phyloP scores from a whole-genome alignment of 805 yeast species.

The Kodamaea nitidulidarum region DNA sequence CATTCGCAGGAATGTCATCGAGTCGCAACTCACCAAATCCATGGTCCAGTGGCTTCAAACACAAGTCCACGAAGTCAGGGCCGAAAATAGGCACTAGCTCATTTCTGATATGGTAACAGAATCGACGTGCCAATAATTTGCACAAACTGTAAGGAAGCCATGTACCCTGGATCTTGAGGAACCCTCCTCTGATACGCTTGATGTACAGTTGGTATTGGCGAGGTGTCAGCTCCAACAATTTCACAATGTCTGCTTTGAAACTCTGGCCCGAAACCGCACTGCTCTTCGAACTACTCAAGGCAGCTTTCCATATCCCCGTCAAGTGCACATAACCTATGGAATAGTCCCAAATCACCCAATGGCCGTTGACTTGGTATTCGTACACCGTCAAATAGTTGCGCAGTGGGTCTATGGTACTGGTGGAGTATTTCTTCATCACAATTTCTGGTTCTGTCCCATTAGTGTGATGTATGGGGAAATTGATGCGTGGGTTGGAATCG shows the following conservation, averaged over 20 bases:
- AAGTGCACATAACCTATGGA: conserved; percentile 81
- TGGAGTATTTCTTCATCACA: conserved; percentile 53
- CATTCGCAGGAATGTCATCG: conserved; percentile 20
- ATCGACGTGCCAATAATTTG: conserved; percentile 60
- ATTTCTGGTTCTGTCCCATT: conserved; percentile 8
- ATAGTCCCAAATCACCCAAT: conserved; percentile 84
- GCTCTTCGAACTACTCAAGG: conserved; percentile 17
- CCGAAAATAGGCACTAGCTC: conserved; percentile 82
- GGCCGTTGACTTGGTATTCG: conserved; percentile 64
- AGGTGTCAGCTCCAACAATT: conserved; percentile 62
- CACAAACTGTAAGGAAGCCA: conserved; percentile 81
- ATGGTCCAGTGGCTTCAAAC: conserved; percentile 54
- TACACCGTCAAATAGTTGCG: conserved; percentile 65
- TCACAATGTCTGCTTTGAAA: conserved; percentile 72
- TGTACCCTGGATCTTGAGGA: conserved; percentile 87
- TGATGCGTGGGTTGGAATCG: conserved; percentile 8
- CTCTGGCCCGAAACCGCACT: conserved; percentile 13
- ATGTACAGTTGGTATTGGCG: conserved; percentile 54
- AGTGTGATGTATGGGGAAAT: conserved; percentile 12
- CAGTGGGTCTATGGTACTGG: conserved; percentile 59
- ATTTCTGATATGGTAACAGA: conserved; percentile 74
- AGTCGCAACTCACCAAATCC: conserved; percentile 63
- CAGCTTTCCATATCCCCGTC: conserved; percentile 81
- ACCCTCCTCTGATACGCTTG: conserved; percentile 84
- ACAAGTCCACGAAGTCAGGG: conserved; percentile 54